A percentile compares a stretch with the other conserved stretches of the same genome.
phyloP scores from a whole-genome alignment of 176 grass and related monocot genomes.

The Ensete glaucum region DNA sequence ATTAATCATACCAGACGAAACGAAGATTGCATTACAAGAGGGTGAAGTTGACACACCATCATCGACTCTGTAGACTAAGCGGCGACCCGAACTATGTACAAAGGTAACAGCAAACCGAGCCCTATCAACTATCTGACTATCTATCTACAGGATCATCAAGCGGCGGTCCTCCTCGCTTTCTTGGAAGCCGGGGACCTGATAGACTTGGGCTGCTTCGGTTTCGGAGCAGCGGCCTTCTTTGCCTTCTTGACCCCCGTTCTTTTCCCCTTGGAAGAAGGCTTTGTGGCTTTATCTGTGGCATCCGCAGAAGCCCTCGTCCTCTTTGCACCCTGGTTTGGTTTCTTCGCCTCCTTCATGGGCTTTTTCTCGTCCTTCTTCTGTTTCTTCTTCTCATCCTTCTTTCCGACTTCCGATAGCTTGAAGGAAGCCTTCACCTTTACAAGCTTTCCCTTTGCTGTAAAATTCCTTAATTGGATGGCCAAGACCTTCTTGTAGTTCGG shows the following conservation, averaged over 20 bases:
- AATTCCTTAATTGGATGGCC: slow-evolving; percentile 37
- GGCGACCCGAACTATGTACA: no score
- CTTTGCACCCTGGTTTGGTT: slow-evolving; percentile 23
- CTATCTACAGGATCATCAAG: not conserved
- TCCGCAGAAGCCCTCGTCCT: slow-evolving; percentile 11
- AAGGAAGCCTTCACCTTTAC: slow-evolving; percentile 97
- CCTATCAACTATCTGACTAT: no score
- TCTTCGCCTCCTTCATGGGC: slow-evolving; percentile 25
- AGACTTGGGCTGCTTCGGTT: slow-evolving; percentile 45
- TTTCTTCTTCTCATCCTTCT: slow-evolving; percentile 2
- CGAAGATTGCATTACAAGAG: no score
- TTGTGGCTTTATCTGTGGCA: not conserved
- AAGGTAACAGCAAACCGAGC: no score
- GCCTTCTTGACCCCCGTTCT: slow-evolving; percentile 11
- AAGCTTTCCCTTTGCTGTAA: slow-evolving; percentile 66
- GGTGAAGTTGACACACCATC: no score
- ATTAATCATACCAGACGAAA: no score
- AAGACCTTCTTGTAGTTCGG: slow-evolving; percentile 81
- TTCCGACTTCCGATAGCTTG: slow-evolving; percentile 57
- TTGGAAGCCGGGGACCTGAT: slow-evolving; percentile 29
- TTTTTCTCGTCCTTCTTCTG: slow-evolving; percentile 33
- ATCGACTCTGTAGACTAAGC: no score
- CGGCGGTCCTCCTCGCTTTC: slow-evolving; percentile 23
- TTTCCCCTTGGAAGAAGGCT: slow-evolving; percentile 20
- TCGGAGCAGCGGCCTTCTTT: slow-evolving; percentile 2